phyloP scores from a whole-genome alignment of 257 asterid species.

The Solanum neorickii region DNA sequence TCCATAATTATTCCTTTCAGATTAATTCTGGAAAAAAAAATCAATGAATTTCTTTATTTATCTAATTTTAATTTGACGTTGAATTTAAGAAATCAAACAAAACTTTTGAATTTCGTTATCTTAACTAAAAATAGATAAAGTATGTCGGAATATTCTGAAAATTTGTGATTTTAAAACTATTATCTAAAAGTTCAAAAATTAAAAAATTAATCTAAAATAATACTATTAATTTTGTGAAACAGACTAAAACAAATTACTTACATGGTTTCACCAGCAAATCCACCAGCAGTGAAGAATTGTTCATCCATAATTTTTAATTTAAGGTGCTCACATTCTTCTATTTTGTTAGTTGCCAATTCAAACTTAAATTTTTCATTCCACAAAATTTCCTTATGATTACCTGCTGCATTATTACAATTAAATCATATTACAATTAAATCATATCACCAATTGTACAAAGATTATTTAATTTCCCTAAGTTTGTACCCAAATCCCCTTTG shows the following conservation, averaged over 20 bases:
- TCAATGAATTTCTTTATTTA: no score
- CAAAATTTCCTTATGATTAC: slow-evolving; percentile 24
- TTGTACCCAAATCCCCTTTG: not conserved
- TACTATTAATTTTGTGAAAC: no score
- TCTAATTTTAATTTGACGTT: not conserved
- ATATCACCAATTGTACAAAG: no score
- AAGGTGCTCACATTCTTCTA: slow-evolving; percentile 37
- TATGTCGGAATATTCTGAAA: not conserved
- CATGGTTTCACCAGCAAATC: slow-evolving; percentile 64
- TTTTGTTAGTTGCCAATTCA: slow-evolving; percentile 25
- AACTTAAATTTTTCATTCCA: slow-evolving; percentile 69
- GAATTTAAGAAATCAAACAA: no score
- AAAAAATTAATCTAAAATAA: no score
- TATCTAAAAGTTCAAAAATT: no score
- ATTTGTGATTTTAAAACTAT: not conserved
- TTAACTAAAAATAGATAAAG: not conserved
- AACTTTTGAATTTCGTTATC: no score
- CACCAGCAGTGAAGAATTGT: slow-evolving; percentile 23
- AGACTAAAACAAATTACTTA: not conserved
- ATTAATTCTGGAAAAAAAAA: slow-evolving; percentile 26
- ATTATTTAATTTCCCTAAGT: not conserved
- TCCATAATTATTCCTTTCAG: slow-evolving; percentile 55
- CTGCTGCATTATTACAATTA: slow-evolving; percentile 16
- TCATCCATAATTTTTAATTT: slow-evolving; percentile 53
- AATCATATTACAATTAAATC: not conserved